Evolutionary conservation across 208 protist genomes (phyloP).

Genomic region (Trypanosoma rangeli): DNA sequence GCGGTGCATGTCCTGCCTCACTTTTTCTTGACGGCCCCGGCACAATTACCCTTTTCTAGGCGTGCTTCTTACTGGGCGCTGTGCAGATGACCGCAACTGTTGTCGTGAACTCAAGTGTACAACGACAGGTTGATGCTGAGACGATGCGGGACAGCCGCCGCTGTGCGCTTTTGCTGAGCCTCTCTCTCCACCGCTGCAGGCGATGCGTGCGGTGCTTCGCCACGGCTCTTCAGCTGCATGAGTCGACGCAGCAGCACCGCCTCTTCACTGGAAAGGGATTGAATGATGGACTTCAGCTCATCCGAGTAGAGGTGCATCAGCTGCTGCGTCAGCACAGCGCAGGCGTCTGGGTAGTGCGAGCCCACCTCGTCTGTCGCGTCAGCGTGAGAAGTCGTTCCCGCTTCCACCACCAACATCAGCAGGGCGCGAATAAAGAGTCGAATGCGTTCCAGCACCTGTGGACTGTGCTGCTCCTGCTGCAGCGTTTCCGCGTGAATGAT

Average conservation of each 20-base stretch:
- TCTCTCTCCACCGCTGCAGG: neutral
- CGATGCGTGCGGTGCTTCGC: neutral
- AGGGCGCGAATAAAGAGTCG: slow-evolving; percentile 24
- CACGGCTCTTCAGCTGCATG: slow-evolving; percentile 41
- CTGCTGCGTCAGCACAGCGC: slow-evolving; percentile 33
- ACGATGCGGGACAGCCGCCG: slow-evolving; percentile 6
- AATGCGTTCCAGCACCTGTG: slow-evolving; percentile 3
- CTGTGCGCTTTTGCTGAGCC: neutral
- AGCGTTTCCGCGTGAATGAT: slow-evolving; percentile 18
- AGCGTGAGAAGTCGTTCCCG: neutral
- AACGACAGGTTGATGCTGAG: slow-evolving; percentile 20
- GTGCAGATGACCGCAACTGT: neutral
- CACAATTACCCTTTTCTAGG: neutral
- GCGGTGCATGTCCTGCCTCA: neutral
- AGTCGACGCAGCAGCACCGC: slow-evolving; percentile 50
- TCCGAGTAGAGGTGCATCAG: slow-evolving; percentile 33
- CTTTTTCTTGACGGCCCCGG: neutral
- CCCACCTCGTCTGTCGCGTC: neutral
- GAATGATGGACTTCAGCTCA: slow-evolving; percentile 56
- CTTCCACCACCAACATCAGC: neutral
- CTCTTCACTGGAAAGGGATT: slow-evolving; percentile 33
- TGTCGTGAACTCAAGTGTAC: neutral
- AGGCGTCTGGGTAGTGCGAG: slow-evolving; percentile 14
- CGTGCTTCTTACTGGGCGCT: neutral
- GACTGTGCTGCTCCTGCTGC: neutral